Base-by-base conservation (phyloP, 495 filamentous ascomycete genomes). In the Neurospora sp. region DNA sequence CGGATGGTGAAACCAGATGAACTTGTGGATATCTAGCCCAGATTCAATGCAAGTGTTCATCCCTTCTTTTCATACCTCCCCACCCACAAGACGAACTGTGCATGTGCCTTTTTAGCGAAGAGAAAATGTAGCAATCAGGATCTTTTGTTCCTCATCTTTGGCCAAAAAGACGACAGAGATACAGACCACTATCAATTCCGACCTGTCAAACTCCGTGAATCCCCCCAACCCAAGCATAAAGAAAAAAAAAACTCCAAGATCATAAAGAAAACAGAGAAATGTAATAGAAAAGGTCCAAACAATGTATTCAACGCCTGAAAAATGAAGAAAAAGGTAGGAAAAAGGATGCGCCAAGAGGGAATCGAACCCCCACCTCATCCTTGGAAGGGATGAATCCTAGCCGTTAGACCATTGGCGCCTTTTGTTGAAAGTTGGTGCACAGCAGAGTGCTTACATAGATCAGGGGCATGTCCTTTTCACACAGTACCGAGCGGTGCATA, bases 381-480 rank as follows among this genome's bases (percentile, higher is more conserved):
- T 65, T 65, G 53, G 53, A 65, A 65, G 53, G 53, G 53, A 65
- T 65, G 53, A 65, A 65, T 65, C 53, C 53, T 65, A 65, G 53
- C 53, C 53, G 53, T 65, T 65, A 65, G 53, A 65, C 53, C 53
- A 65, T 65, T 65, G 53, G 53, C 53, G 53, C 53, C 35, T 61
- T 16, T 31, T 65, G 22, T 61, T 65, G 53, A 0, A 35, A 18
- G 4, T 18, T 1, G 53, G 12, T 18, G 12, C 1, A 1, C 0
- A 31, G 0, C 2, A 0, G 1, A 0, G 0, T 1, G 22, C 1
- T 61, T 61, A 61, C 12, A 61, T 37, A 27, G n/a, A n/a, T n/a
- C n/a, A n/a, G n/a, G 22, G 22, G 1, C 22, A 27, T 27, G 22
- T 1, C 22, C 1, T 27, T 27, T 27, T 27, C 22, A 27, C 22